Base-by-base conservation (phyloP, 495 filamentous ascomycete genomes). In the Aspergillus baeticus region DNA sequence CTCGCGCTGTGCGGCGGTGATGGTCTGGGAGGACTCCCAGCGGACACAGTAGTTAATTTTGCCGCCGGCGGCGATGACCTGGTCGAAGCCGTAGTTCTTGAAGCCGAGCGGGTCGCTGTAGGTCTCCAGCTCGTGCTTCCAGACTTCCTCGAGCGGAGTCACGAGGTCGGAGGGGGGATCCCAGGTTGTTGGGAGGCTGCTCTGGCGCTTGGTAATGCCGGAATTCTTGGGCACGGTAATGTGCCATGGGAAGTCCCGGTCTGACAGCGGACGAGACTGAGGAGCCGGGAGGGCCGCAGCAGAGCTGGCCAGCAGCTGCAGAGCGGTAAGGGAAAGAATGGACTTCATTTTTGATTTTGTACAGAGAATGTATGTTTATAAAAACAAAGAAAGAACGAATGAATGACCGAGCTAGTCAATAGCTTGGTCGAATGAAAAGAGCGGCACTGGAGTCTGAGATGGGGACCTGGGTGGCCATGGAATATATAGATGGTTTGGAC, bases 1-100 rank as follows among this genome's bases (percentile, higher is more conserved):
- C n/a, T 48, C 34, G 8, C 59, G 59, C 42, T 61, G 49, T 5
- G 35, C 51, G 5, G 45, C 39, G 31, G 49, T 49, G 42, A 61
- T 48, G 18, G 54, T 36, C 31, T 54, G 20, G 14, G 18, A 33
- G 4, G 48, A 54, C 36, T 61, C 59, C 59, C 59, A 61, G 13
- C 59, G 59, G 18, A 61, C 59, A 39, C 59, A 61, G 54, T 61
- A 61, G 48, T 61, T 61, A 43, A 61, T 61, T 14, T 57, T 61
- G 13, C 59, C 59, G 1, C 46, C 39, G 41, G 53, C 59, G 13
- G 45, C 59, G 14, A 61, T 61, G 10, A 61, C 59, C 34, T 61
- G 59, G 49, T 61, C 59, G 49, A 44, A 61, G 8, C 59, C 59
- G 49, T 61, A 61, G 59, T 61, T 61, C 11, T 47, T 22, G 59